Evolutionary conservation across 352 stramenopile species (phyloP).

Genomic region (Phytophthora tubulina): DNA sequence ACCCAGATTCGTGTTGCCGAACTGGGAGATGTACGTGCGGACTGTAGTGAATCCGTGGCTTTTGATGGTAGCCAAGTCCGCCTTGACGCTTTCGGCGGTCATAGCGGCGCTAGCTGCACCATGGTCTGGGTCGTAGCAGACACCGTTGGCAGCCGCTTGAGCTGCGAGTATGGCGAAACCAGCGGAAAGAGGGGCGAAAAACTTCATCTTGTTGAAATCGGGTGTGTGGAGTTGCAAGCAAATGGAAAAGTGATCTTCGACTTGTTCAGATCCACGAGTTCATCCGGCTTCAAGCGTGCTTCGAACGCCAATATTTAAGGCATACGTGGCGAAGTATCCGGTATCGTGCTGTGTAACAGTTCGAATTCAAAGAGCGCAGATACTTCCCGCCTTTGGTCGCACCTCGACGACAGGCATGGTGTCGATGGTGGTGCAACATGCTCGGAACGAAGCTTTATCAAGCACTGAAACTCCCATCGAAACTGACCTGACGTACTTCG

Average conservation of each 20-base stretch:
- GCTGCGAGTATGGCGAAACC: constrained; percentile 30
- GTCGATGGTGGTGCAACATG: not conserved
- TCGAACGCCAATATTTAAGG: constrained; percentile 13
- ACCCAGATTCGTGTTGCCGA: constrained; percentile 56
- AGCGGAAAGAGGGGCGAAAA: constrained; percentile 34
- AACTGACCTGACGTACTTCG: constrained; percentile 20
- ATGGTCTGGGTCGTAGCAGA: constrained; percentile 78
- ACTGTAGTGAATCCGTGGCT: constrained; percentile 61
- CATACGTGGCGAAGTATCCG: constrained; percentile 18
- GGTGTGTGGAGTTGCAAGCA: constrained; percentile 19
- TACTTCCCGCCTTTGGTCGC: constrained; percentile 25
- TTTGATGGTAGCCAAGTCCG: constrained; percentile 62
- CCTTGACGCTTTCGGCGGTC: constrained; percentile 36
- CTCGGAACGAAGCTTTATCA: constrained; percentile 21
- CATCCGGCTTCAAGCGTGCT: constrained; percentile 1
- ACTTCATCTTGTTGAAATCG: constrained; percentile 44
- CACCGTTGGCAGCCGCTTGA: constrained; percentile 55
- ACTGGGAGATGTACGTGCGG: constrained; percentile 72
- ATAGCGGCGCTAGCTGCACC: constrained; percentile 19
- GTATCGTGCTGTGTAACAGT: constrained; percentile 39
- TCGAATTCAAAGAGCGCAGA: constrained; percentile 19
- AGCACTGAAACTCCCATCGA: constrained; percentile 21
- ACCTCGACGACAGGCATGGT: constrained; percentile 18
- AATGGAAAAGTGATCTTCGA: constrained; percentile 34
- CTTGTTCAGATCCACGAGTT: not conserved